These are phyloP conservation scores for Saccharomyces pastorianus DNA, from an alignment of 1,139 yeast genomes.

Conservation along the genomic window DNA sequence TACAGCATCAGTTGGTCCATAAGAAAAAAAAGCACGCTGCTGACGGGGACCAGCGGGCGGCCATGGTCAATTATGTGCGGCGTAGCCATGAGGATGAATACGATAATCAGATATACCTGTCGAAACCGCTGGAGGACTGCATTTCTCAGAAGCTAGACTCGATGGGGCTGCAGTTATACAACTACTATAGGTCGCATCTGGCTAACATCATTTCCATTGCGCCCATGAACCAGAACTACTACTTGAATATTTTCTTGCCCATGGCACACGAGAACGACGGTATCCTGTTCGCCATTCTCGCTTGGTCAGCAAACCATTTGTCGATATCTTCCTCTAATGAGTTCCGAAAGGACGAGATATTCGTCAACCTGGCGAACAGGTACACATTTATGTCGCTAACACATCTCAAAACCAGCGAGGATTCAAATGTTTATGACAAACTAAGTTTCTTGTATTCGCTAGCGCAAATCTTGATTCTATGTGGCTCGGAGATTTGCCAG, in stretches of 20 bases:
- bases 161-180: slow-evolving; percentile 46
- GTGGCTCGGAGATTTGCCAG: slow-evolving; percentile 67
- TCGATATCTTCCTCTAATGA: slow-evolving; percentile 38
- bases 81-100: neutral
- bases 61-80: neutral
- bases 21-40: neutral
- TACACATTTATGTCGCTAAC: slow-evolving; percentile 16
- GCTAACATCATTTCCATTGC: slow-evolving; percentile 56
- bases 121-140: slow-evolving; percentile 27
- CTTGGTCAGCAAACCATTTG: slow-evolving; percentile 55
- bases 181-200: slow-evolving; percentile 56
- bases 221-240: slow-evolving; percentile 58
- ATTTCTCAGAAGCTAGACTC: slow-evolving; percentile 32
- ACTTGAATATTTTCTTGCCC: slow-evolving; percentile 66
- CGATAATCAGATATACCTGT: slow-evolving; percentile 2
- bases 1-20: slow-evolving; percentile 1
- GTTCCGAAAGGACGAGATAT: slow-evolving; percentile 38
- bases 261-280: slow-evolving; percentile 65
- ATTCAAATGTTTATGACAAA: neutral
- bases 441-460: slow-evolving; percentile 25
- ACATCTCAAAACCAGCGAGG: slow-evolving; percentile 8
- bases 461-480: slow-evolving; percentile 58
- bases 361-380: slow-evolving; percentile 28
- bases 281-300: slow-evolving; percentile 59
- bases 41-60: neutral